Base-by-base conservation (phyloP, 495 filamentous ascomycete genomes). In the Aspergillus ostianus region DNA sequence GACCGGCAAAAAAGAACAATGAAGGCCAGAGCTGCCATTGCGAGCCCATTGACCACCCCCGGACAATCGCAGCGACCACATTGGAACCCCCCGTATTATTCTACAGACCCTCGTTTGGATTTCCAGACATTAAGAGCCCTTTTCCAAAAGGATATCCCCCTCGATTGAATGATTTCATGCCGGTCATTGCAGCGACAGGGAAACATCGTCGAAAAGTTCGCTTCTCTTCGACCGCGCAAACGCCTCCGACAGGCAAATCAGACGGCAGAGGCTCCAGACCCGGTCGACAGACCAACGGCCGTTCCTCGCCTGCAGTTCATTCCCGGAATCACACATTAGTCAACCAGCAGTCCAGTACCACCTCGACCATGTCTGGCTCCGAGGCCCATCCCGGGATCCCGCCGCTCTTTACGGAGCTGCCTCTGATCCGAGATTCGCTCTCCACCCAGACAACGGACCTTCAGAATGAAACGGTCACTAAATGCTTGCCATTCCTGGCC, bases 401-500 rank as follows among this genome's bases (percentile, higher is more conserved):
- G 29, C 75, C 80, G 55, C 67, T 94, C 36, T 93, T 90, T 73
- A 87, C 82, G 47, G 74, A 74, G 55, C 72, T 65, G 57, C 86
- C 90, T 5, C 74, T 78, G 45, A 80, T 97, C 64, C 79, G 74
- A 57, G 93, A 97, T 72, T 54, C 67, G 5, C 79, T 93, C 52
- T 67, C 77, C 51, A 97, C 94, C 10, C 72, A 82, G 49, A 87
- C 91, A 27, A 89, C 87, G 1, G 63, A 72, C 54, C 72, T 83
- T 47, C 92, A 96, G 70, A 77, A 85, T 50, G 77, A 86, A 51
- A 91, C 88, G 0, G 75, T 89, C 27, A 67, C 82, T 6, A 82
- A 81, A 59, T 92, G 92, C 63, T 75, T 93, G 12, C 87, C 88
- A 1, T 88, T 86, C 64, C 78, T 96, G 41, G 70, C 71, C 26